Conservation (phyloP, 2,329 filamentous ascomycete species). For the Diplocarpon mali region DNA sequence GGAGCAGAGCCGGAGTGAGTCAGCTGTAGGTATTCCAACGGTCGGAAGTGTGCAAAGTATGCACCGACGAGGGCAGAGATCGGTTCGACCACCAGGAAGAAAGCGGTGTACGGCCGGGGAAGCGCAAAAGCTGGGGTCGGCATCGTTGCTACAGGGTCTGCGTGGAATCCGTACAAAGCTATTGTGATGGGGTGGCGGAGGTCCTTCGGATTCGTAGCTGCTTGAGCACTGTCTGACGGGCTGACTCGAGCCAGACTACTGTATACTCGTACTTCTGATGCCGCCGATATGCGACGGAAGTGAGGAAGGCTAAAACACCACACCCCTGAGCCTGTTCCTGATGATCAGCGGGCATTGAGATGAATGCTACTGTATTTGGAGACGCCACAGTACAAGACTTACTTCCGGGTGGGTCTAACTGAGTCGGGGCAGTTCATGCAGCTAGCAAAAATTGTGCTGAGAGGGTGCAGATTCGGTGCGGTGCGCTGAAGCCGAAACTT, state of each 20-base stretch:
- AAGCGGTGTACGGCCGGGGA: conserved; percentile 53
- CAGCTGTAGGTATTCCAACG: conserved; percentile 48
- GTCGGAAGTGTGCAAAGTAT: conserved; percentile 39
- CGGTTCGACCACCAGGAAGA: conserved; percentile 67
- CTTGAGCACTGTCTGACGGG: neutral
- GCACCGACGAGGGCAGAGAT: conserved; percentile 41
- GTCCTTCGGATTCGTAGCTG: neutral
- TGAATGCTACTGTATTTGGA: conserved; percentile 4
- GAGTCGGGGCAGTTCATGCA: no score
- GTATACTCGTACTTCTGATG: no score
- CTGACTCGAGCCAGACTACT: no score
- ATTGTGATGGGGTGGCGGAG: neutral
- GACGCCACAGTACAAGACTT: conserved; percentile 3
- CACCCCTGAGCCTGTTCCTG: conserved; percentile 7
- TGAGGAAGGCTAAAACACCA: conserved; percentile 13
- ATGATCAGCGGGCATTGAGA: conserved; percentile 14
- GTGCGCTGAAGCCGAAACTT: no score
- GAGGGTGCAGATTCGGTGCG: neutral
- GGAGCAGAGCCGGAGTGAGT: conserved; percentile 38
- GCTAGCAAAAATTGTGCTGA: neutral
- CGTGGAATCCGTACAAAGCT: conserved; percentile 2
- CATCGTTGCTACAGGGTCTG: conserved; percentile 6
- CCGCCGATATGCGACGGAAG: no score
- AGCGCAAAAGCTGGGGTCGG: conserved; percentile 34
- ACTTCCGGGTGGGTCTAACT: neutral